Evolutionary conservation across 2,329 filamentous ascomycete genomes (phyloP).

Genomic region (Curvularia hawaiiensis): DNA sequence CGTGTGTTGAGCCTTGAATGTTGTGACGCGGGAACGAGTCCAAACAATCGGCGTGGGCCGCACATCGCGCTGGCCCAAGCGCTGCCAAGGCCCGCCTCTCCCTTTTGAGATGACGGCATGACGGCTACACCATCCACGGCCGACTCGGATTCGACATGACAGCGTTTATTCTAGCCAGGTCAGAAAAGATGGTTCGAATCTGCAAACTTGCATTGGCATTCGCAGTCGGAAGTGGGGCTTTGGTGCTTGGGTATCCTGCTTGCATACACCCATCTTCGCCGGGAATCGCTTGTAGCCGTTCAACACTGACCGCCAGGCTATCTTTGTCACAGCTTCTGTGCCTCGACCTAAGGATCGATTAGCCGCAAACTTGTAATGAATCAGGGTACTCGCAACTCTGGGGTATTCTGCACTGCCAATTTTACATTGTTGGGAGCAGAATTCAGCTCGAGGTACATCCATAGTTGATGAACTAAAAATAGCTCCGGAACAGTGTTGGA

Average conservation of each 20-base stretch:
- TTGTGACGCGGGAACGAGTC: constrained; percentile 26
- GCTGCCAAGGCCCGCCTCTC: constrained; percentile 14
- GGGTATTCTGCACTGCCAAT: neutral
- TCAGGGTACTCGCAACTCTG: neutral
- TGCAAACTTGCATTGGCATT: too few species aligned
- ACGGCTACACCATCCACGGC: neutral
- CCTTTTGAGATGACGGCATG: constrained; percentile 6
- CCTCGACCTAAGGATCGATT: constrained; percentile 10
- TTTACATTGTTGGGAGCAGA: neutral
- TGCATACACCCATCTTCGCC: neutral
- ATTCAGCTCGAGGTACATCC: neutral
- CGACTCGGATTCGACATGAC: neutral
- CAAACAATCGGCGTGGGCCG: constrained; percentile 28
- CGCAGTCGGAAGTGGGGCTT: neutral
- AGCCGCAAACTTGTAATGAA: neutral
- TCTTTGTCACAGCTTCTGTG: constrained; percentile 13
- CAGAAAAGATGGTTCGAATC: neutral
- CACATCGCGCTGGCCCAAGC: constrained; percentile 25
- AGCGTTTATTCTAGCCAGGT: neutral
- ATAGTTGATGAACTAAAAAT: neutral
- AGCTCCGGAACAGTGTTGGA: too few species aligned
- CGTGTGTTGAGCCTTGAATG: constrained; percentile 19
- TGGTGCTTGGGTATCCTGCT: neutral
- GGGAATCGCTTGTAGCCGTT: constrained; percentile 16
- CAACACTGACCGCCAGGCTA: constrained; percentile 17